Conservation (phyloP, 148 eudicot genomes). For the Vaccinium vitisidaea region DNA sequence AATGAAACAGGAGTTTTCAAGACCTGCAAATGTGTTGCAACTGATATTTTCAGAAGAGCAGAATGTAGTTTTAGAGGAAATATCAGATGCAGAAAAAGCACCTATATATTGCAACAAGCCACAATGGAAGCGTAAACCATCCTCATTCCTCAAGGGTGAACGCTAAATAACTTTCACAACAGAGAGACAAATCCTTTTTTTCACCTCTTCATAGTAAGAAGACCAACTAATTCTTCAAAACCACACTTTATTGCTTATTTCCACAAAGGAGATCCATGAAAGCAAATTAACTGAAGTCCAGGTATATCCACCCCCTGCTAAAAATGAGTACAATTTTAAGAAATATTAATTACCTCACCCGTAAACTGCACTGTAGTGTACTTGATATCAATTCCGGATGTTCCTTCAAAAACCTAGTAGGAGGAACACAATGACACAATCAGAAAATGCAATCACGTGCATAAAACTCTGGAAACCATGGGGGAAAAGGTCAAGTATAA, state of each 20-base stretch:
- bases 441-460: background rate
- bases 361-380: slow-evolving; percentile 97
- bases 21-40: slow-evolving; percentile 45
- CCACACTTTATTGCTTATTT: background rate
- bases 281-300: background rate
- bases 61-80: slow-evolving; percentile 1
- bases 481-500: background rate
- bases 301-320: background rate
- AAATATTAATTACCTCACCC: slow-evolving; percentile 69
- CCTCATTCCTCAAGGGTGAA: slow-evolving; percentile 5
- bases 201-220: background rate
- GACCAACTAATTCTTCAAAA: background rate
- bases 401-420: slow-evolving; percentile 94
- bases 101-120: background rate
- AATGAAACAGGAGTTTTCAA: slow-evolving; percentile 93
- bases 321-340: background rate
- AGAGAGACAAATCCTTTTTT: background rate
- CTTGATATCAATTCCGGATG: slow-evolving; percentile 98
- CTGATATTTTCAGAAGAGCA: background rate
- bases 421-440: background rate
- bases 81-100: background rate
- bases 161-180: background rate
- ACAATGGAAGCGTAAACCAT: background rate
- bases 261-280: background rate
- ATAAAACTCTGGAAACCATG: background rate